These are phyloP conservation scores for Kwoniella sp. DNA, from an alignment of 768 basidiomycete genomes.

Conservation along the genomic window DNA sequence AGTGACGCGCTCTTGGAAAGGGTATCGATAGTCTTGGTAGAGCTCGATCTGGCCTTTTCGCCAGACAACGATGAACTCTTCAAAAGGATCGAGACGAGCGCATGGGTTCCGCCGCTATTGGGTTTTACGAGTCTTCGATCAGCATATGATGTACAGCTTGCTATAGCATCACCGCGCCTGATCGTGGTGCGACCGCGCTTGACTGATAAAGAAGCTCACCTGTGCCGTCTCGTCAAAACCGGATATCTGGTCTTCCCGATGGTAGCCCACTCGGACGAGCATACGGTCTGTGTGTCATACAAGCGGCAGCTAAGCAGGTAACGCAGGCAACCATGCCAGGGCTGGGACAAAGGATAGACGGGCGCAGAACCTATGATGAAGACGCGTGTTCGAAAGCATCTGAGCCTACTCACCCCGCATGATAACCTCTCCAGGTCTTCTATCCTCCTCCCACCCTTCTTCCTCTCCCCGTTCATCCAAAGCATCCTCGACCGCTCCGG, in stretches of 20 bases:
- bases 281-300: slow-evolving; percentile 69
- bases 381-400: neutral
- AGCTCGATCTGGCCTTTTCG: slow-evolving; percentile 74
- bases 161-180: too few species aligned
- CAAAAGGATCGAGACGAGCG: slow-evolving; percentile 63
- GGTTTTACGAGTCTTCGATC: too few species aligned
- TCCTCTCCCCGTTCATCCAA: slow-evolving; percentile 35
- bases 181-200: too few species aligned
- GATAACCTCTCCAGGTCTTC: slow-evolving; percentile 62
- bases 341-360: too few species aligned
- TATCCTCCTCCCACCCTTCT: slow-evolving; percentile 22
- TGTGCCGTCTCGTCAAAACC: slow-evolving; percentile 39
- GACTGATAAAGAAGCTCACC: too few species aligned
- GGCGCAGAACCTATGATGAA: too few species aligned
- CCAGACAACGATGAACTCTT: slow-evolving; percentile 86
- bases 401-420: slow-evolving; percentile 66
- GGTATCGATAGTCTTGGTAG: slow-evolving; percentile 70
- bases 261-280: slow-evolving; percentile 75
- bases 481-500: slow-evolving; percentile 61
- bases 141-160: too few species aligned
- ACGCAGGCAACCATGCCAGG: too few species aligned
- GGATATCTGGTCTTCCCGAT: slow-evolving; percentile 57
- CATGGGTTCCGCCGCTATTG: slow-evolving; percentile 64
- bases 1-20: slow-evolving; percentile 67
- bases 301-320: too few species aligned